Base-by-base conservation (phyloP, 441 rosid genomes). In the Erodium chrysanthum region DNA sequence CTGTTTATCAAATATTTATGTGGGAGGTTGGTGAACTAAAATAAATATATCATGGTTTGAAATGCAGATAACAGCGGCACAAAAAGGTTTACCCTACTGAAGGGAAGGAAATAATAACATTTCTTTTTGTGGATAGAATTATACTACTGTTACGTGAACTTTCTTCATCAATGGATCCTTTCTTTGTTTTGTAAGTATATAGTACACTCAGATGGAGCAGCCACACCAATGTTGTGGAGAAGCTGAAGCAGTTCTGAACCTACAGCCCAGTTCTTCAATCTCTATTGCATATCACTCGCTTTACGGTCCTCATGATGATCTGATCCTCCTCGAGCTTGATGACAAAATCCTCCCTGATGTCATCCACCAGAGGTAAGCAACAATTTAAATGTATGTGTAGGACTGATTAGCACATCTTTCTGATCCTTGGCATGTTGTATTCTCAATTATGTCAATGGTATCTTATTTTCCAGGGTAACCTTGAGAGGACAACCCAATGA, bases 401-500 rank as follows among this genome's bases (percentile, higher is more conserved):
- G 40, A 35, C 7, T 35, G 40, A 4, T 35, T 35, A 35, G 40
- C 5, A 35, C 7, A 35, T 35, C 42, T 5, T 10, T n/a, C 6
- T 6, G 22, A 15, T 61, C 12, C 14, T 46, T 17, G 0, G 14
- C 48, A 42, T 3, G 18, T 62, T 48, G 33, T 35, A 15, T 42
- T 63, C 22, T 65, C 54, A 22, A 14, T 59, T 68, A 25, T 25
- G 35, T 66, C 2, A 22, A 14, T 54, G 15, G 61, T 56, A 61
- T 22, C 67, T 29, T 50, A 9, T 11, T 69, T 67, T 73, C 50
- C 12, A 93, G 93, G 79, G 89, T 88, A 18, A 82, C 85, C 33
- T 78, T 93, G 67, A 86, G 97, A 68, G 97, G 97, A 58, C 83
- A 86, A 73, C 82, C 84, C 20, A 85, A 89, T 81, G 96, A 93